phyloP scores from a whole-genome alignment of 345 rosid genomes.

The Toxicodendron radicans region DNA sequence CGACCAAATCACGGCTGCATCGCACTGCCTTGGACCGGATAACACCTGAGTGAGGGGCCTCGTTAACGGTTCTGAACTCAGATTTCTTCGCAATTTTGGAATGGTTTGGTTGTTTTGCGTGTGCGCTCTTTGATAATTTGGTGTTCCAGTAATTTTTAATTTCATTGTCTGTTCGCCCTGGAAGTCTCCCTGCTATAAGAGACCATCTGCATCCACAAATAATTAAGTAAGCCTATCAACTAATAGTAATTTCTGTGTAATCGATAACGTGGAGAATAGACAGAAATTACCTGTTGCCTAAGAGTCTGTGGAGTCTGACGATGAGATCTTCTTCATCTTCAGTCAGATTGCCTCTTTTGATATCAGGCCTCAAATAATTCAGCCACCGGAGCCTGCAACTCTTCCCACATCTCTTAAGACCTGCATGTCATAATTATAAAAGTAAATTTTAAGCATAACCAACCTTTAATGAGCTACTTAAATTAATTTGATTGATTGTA shows the following conservation, averaged over 20 bases:
- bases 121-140: slow-evolving; percentile 14
- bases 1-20: not conserved
- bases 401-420: slow-evolving; percentile 45
- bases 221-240: not conserved
- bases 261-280: too few species aligned
- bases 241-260: too few species aligned
- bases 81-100: not conserved
- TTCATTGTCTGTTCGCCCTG: slow-evolving; percentile 46
- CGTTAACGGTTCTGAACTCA: too few species aligned
- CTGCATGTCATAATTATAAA: not conserved
- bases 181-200: slow-evolving; percentile 35
- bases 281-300: slow-evolving; percentile 38
- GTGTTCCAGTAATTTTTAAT: slow-evolving; percentile 39
- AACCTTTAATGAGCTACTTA: too few species aligned
- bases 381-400: slow-evolving; percentile 47
- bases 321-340: slow-evolving; percentile 46
- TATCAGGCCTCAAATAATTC: slow-evolving; percentile 43
- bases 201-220: slow-evolving; percentile 25
- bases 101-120: slow-evolving; percentile 5
- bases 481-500: too few species aligned
- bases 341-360: slow-evolving; percentile 47
- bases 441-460: too few species aligned
- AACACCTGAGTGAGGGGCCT: not conserved
- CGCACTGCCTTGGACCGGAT: not conserved
- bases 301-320: slow-evolving; percentile 42